Evolutionary conservation across 1,284 basidiomycete genomes (phyloP).

Genomic region (Irpex lacteus): DNA sequence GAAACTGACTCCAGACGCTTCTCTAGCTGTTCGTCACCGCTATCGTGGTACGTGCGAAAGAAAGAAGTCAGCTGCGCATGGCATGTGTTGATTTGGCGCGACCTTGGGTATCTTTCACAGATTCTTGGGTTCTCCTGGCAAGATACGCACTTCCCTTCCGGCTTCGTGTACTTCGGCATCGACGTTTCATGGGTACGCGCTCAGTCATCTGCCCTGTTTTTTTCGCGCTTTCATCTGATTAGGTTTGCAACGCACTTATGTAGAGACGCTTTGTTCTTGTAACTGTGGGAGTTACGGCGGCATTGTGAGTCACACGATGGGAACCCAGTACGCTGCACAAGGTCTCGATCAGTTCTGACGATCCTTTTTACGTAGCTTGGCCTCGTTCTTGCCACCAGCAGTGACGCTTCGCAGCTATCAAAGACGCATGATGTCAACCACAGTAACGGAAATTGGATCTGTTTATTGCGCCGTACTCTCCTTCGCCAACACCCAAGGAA

Average conservation of each 20-base stretch:
- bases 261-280: slow-evolving; percentile 66
- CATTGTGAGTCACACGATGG: slow-evolving; percentile 45
- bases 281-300: slow-evolving; percentile 55
- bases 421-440: slow-evolving; percentile 60
- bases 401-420: slow-evolving; percentile 71
- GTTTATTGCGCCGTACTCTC: slow-evolving; percentile 71
- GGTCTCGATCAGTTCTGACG: neutral
- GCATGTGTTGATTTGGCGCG: slow-evolving; percentile 1
- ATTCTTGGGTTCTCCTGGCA: slow-evolving; percentile 75
- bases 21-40: slow-evolving; percentile 61
- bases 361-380: slow-evolving; percentile 3
- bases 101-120: slow-evolving; percentile 29
- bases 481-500: slow-evolving; percentile 47
- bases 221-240: neutral
- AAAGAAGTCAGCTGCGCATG: neutral
- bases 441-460: slow-evolving; percentile 55
- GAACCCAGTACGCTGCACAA: neutral
- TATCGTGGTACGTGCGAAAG: slow-evolving; percentile 46
- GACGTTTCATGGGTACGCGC: slow-evolving; percentile 60
- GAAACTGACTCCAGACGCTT: neutral
- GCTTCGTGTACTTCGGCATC: slow-evolving; percentile 56
- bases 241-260: neutral
- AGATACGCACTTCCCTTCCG: slow-evolving; percentile 46
- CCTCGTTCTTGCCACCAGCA: slow-evolving; percentile 52
- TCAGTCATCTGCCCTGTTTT: neutral